Base-by-base conservation (phyloP, 176 grass and related monocot species). In the Musa troglodytarum region DNA sequence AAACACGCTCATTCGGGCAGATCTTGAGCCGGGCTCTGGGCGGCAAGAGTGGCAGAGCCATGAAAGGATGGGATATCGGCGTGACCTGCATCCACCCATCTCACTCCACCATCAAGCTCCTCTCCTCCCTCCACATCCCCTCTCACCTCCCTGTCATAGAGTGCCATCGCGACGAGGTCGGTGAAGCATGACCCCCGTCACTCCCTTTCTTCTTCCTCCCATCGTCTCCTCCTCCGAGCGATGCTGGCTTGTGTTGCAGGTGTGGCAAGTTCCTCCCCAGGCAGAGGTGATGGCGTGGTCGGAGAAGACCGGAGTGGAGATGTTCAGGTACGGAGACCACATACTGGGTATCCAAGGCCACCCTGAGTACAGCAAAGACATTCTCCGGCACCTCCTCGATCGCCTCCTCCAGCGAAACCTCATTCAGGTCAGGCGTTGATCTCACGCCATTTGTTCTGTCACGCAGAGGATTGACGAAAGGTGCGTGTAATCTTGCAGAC, bases 271-370 rank as follows among this genome's bases (percentile, higher is more conserved):
- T 21, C 92, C 92, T 1, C 67, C 79, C 0, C 14, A 57, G 4
- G 92, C 83, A 11, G 85, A 73, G 74, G 86, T 91, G 81, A 63
- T 96, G n/a, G 92, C 83, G 43, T 88, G 76, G 56, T 91, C 88
- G 17, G 78, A 86, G 53, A 88, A 84, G 66, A 96, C 88, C 56
- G 50, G 77, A 5, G 78, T 96, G 13, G 88, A 96, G 86, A 80
- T 70, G 88, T 91, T 91, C 82, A 68, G 70, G 4, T 78, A 80
- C 2, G 86, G 88, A 13, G 79, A 86, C 43, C 77, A 81, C 50
- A 78, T 82, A 10, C 49, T 96, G 52, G 92, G 92, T 58, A 76
- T 86, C 68, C 91, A 93, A 83, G 91, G 91, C 1, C 91, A 93
- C 57, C 91, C 91, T 1, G 87, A 90, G 78, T 93, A 93, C 77